Conservation (phyloP, 257 asterid species). For the Fraxinus cuspidata region DNA sequence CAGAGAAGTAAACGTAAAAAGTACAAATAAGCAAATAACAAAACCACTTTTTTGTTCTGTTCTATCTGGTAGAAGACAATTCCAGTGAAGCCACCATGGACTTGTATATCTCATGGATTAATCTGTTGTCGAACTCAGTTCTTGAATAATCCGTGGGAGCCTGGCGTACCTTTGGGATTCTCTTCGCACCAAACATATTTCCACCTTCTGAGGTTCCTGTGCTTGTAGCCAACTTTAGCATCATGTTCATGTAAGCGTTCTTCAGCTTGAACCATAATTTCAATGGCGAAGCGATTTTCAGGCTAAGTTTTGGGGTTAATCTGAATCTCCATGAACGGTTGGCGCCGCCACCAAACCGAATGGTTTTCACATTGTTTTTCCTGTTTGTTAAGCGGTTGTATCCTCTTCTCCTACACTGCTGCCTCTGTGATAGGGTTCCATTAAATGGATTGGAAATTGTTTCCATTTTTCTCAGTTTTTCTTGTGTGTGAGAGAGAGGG, state of each 20-base stretch:
- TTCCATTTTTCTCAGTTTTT: conserved; percentile 27
- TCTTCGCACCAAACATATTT: conserved; percentile 32
- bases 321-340: conserved; percentile 49
- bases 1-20: neutral
- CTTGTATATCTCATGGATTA: conserved; percentile 74
- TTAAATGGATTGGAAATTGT: conserved; percentile 3
- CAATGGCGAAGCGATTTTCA: conserved; percentile 41
- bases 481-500: neutral
- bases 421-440: conserved; percentile 23
- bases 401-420: conserved; percentile 40
- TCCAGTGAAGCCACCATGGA: conserved; percentile 63
- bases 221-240: conserved; percentile 38
- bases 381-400: conserved; percentile 36
- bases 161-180: conserved; percentile 42
- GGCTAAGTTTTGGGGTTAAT: conserved; percentile 44
- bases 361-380: conserved; percentile 29
- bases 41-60: neutral
- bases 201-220: conserved; percentile 15
- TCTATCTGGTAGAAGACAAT: conserved; percentile 22
- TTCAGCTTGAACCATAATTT: conserved; percentile 45
- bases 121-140: conserved; percentile 60
- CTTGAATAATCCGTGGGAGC: conserved; percentile 28
- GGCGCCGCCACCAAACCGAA: conserved; percentile 32
- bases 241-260: conserved; percentile 50
- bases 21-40: neutral